phyloP scores from a whole-genome alignment of 768 basidiomycete species.

The Phallus indusiatus region DNA sequence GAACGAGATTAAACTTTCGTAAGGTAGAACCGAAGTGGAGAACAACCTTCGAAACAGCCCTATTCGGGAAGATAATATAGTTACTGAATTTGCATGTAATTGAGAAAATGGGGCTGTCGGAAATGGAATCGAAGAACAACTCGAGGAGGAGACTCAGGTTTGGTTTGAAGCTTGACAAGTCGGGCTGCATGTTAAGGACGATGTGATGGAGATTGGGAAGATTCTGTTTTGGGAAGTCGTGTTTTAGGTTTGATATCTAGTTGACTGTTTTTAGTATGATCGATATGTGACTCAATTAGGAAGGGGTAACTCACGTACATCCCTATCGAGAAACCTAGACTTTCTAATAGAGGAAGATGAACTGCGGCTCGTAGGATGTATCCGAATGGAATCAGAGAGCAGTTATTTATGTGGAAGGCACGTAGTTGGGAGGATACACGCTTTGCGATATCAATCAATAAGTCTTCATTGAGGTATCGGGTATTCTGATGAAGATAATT shows the following conservation, averaged over 20 bases:
- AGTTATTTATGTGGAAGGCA: neutral
- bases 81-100: neutral
- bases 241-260: neutral
- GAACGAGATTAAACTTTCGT: too few relatives aligned
- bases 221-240: neutral
- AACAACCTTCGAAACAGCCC: neutral
- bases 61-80: neutral
- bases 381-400: neutral
- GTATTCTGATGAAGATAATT: conserved; percentile 36
- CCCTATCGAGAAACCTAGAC: neutral
- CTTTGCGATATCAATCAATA: conserved; percentile 38
- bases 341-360: neutral
- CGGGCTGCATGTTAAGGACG: neutral
- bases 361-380: neutral
- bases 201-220: neutral
- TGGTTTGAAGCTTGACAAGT: neutral
- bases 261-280: neutral
- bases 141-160: neutral
- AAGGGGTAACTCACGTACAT: neutral
- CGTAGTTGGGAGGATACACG: conserved; percentile 32
- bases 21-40: neutral
- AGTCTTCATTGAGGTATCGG: conserved; percentile 40
- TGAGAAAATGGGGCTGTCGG: neutral
- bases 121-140: neutral
- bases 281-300: neutral